phyloP scores from a whole-genome alignment of 2,329 filamentous ascomycete genomes.

The Phoma sp. region DNA sequence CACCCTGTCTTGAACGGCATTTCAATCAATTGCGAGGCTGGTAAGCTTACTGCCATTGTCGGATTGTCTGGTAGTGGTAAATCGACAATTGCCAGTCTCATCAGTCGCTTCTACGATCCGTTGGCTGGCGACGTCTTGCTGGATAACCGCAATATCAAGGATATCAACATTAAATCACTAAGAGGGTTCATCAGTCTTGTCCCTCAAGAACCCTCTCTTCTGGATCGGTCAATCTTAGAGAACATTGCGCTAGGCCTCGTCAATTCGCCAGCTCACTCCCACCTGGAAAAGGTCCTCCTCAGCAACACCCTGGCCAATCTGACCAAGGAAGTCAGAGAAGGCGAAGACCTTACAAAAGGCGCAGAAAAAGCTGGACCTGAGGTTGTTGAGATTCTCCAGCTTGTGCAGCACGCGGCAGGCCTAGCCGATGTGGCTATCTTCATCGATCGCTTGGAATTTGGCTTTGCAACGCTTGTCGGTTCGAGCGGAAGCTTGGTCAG shows the following conservation, averaged over 20 bases:
- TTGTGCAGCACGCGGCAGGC: constrained; percentile 58
- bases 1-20: constrained; percentile 48
- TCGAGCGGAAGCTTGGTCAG: constrained; percentile 62
- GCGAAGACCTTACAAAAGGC: constrained; percentile 52
- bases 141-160: constrained; percentile 56
- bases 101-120: constrained; percentile 51
- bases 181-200: constrained; percentile 52
- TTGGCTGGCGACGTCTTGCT: constrained; percentile 63
- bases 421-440: constrained; percentile 67
- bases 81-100: constrained; percentile 49
- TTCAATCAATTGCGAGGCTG: constrained; percentile 46
- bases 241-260: constrained; percentile 61
- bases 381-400: constrained; percentile 56
- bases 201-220: constrained; percentile 59
- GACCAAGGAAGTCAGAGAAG: constrained; percentile 59
- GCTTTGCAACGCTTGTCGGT: constrained; percentile 59
- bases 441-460: constrained; percentile 59
- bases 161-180: constrained; percentile 47
- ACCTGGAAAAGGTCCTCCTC: constrained; percentile 57
- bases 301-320: constrained; percentile 59
- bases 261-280: constrained; percentile 48
- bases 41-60: constrained; percentile 52
- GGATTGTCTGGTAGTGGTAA: constrained; percentile 53
- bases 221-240: constrained; percentile 60
- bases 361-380: constrained; percentile 27